Conservation (phyloP, 1,139 yeast species). For the Groenewaldozyma auringiensis region DNA sequence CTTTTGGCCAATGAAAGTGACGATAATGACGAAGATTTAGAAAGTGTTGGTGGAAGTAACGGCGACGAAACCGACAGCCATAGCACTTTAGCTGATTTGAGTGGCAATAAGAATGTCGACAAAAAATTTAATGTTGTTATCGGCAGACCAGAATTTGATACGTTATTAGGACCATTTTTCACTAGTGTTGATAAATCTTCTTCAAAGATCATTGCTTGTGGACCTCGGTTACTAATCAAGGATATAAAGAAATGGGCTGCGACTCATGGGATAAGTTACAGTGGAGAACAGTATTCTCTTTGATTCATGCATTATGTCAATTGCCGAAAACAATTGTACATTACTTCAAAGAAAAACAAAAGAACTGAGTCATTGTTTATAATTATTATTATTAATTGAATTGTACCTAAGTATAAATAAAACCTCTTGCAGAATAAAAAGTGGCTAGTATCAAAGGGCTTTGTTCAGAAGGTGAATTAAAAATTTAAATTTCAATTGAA, state of each 20-base stretch:
- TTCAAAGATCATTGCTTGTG: slow-evolving; percentile 61
- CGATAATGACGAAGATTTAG: slow-evolving; percentile 22
- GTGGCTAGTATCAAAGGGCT: neutral
- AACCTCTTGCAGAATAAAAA: neutral
- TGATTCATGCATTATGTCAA: slow-evolving; percentile 3
- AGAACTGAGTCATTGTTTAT: no score
- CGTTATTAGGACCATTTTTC: slow-evolving; percentile 15
- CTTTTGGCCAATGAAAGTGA: slow-evolving; percentile 7
- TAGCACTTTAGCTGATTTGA: slow-evolving; percentile 1
- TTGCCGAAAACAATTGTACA: neutral
- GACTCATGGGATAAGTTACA: slow-evolving; percentile 32
- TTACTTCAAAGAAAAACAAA: no score
- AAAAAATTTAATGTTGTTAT: slow-evolving; percentile 15
- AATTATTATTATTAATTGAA: neutral
- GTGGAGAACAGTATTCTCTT: slow-evolving; percentile 35
- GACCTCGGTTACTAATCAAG: slow-evolving; percentile 47
- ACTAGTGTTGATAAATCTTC: neutral
- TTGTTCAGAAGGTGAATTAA: no score
- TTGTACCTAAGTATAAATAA: neutral
- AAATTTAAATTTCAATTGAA: neutral
- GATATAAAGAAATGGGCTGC: slow-evolving; percentile 44
- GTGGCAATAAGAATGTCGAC: slow-evolving; percentile 1
- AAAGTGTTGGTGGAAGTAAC: slow-evolving; percentile 20
- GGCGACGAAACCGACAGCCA: slow-evolving; percentile 13
- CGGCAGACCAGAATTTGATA: slow-evolving; percentile 27